Conservation (phyloP, 2,329 filamentous ascomycete genomes). For the Penicillium sp. region DNA sequence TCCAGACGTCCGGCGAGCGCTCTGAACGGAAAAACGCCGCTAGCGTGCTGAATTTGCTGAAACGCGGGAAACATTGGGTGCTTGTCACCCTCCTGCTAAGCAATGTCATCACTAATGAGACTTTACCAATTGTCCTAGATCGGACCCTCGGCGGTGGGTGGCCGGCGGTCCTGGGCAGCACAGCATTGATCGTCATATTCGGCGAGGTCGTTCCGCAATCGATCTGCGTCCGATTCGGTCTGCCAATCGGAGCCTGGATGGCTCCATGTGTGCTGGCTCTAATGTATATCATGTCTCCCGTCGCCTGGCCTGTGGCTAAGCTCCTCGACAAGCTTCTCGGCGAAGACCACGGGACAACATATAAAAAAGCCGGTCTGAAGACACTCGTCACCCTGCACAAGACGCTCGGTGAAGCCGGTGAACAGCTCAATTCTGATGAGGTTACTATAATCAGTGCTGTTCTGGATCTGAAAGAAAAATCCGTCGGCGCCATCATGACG, state of each 20-base stretch:
- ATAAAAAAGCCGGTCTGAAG: slow-evolving; percentile 97
- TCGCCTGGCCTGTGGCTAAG: slow-evolving; percentile 93
- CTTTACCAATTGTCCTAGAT: slow-evolving; percentile 89
- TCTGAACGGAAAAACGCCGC: slow-evolving; percentile 80
- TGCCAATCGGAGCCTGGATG: slow-evolving; percentile 93
- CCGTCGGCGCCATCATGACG: slow-evolving; percentile 94
- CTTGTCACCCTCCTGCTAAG: slow-evolving; percentile 86
- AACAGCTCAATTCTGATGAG: slow-evolving; percentile 92
- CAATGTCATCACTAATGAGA: slow-evolving; percentile 98
- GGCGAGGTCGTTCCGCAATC: slow-evolving; percentile 95
- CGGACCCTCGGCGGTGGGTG: slow-evolving; percentile 89
- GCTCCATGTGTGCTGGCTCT: slow-evolving; percentile 76
- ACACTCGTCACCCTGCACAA: slow-evolving; percentile 93
- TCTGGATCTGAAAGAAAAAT: slow-evolving; percentile 90
- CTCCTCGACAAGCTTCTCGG: slow-evolving; percentile 88
- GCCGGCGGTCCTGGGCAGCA: slow-evolving; percentile 89
- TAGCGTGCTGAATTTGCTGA: slow-evolving; percentile 71
- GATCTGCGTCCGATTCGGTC: slow-evolving; percentile 88
- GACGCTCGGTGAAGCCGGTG: slow-evolving; percentile 73
- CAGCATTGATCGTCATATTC: slow-evolving; percentile 94
- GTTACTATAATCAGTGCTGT: slow-evolving; percentile 98
- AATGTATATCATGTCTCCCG: slow-evolving; percentile 86
- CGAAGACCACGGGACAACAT: slow-evolving; percentile 90
- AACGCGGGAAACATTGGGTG: slow-evolving; percentile 95
- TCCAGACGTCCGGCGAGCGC: slow-evolving; percentile 76